Evolutionary conservation across 345 rosid species (phyloP), one percentile per base, ranked within the genome.

Genomic region (Arabis alpina): DNA sequence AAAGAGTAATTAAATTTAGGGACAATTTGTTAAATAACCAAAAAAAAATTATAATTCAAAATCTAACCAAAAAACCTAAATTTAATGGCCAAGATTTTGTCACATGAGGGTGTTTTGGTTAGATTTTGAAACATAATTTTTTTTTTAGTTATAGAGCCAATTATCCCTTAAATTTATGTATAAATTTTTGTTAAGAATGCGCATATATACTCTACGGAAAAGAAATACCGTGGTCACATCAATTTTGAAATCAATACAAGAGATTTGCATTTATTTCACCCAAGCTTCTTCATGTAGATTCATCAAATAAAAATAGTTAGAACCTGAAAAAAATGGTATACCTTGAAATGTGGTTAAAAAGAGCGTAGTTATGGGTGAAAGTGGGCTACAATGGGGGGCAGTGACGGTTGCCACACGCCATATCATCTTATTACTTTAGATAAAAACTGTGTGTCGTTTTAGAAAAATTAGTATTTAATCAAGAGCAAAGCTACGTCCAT

Each of bases 401-500:
- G 66, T 56, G 64, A 45, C 55, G 23, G 5, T 52, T 51, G 12
- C 23, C 36, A 61, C 53, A 52, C 43, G 27, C 53, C 53, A 43
- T 30, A 43, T n/a, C 55, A 47, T 56, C 54, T 23, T 47, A 23
- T 36, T 16, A 23, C 14, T n/a, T 12, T 68, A 71, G 54, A 43
- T 32, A 14, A 36, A 71, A 71, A 71, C 75, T 71, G 48, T n/a
- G 54, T 19, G 65, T 34, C 12, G 65, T 68, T 57, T 68, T 1
- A 1, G 6, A 16, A 8, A n/a, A 13, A 0, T 13, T 2, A 8
- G 8, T 56, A 55, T 42, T 27, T 40, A 59, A 42, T n/a, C 2
- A 37, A 54, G 34, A 37, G 48, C 34, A 41, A 64, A 64, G 71
- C 57, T 73, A 40, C 56, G 74, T 75, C 74, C 68, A 68, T 75